These are phyloP conservation scores for Artomyces pyxidatus DNA, from an alignment of 768 basidiomycete genomes.

Conservation along the genomic window DNA sequence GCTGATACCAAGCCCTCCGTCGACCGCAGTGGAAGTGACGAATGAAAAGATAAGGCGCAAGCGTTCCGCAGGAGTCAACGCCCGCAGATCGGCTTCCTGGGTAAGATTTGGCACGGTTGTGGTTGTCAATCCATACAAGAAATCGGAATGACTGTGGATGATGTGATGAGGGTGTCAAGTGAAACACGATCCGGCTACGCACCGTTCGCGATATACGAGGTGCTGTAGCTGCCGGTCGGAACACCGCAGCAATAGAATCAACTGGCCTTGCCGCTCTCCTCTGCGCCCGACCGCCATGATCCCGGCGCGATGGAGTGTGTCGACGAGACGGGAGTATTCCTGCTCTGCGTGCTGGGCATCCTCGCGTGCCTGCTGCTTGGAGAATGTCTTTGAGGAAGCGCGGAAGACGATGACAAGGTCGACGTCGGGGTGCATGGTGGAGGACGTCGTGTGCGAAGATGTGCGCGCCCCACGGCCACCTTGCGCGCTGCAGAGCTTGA, in stretches of 20 bases:
- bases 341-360: conserved; percentile 56
- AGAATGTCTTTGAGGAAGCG: conserved; percentile 39
- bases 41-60: conserved; percentile 70
- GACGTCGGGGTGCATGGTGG: conserved; percentile 43
- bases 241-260: conserved; percentile 72
- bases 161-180: background rate
- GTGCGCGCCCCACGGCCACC: background rate
- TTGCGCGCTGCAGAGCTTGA: background rate
- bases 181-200: conserved; percentile 18
- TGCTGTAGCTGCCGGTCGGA: conserved; percentile 50
- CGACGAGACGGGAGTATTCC: conserved; percentile 60
- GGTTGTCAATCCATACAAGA: conserved; percentile 65
- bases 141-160: conserved; percentile 58
- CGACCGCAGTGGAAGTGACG: conserved; percentile 59
- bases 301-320: conserved; percentile 52
- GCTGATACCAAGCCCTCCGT: conserved; percentile 80
- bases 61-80: conserved; percentile 66
- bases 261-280: conserved; percentile 68
- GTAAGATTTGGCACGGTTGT: conserved; percentile 35
- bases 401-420: conserved; percentile 72
- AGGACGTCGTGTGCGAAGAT: background rate
- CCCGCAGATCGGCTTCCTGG: conserved; percentile 34
- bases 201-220: conserved; percentile 72
- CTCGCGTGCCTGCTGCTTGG: conserved; percentile 55
- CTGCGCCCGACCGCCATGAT: conserved; percentile 66